Evolutionary conservation across 2,329 filamentous ascomycete genomes (phyloP), one percentile per base, ranked within the genome.

Genomic region (Sphaerulina musiva): DNA sequence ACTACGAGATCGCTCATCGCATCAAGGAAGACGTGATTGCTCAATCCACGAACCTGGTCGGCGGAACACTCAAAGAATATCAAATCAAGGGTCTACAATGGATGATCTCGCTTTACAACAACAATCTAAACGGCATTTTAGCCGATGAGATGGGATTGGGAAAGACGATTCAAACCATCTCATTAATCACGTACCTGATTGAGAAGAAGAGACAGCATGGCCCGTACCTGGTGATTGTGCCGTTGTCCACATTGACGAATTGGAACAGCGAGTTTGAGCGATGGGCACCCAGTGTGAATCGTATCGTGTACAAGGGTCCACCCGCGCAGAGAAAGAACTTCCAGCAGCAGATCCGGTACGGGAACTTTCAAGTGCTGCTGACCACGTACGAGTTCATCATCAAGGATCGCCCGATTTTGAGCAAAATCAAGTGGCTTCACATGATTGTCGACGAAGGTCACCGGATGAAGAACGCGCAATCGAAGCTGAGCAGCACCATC

Each of bases 361-460:
- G 92, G 46, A 84, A 88, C 53, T 98, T 98, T 80, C 93, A 98
- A 71, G 93, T 98, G 46, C 77, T 98, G 9, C 80, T 98, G 55
- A 98, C 93, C 1, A 98, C 93, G 0, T 98, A 98, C 74, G 93
- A 98, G 72, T 98, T 97, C 75, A 95, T 98, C 74, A 98, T 98
- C 81, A 98, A 97, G 76, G 93, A 98, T 68, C 84, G 93, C 36
- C 92, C 92, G 0, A 80, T 98, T 62, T 76, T 98, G 10, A 95
- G 89, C 78, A 97, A 97, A 78, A 92, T 98, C 74, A 97, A 97
- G 74, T 98, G 93, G 93, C 86, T 96, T 66, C 93, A 98, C 75
- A 97, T 98, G 93, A 97, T 98, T 65, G 93, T 98, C 62, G 93
- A 98, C 66, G 93, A 98, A 78, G 93, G 93, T 74, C 93, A 98